phyloP scores from a whole-genome alignment of 768 basidiomycete species.

The Podaxis sp. region DNA sequence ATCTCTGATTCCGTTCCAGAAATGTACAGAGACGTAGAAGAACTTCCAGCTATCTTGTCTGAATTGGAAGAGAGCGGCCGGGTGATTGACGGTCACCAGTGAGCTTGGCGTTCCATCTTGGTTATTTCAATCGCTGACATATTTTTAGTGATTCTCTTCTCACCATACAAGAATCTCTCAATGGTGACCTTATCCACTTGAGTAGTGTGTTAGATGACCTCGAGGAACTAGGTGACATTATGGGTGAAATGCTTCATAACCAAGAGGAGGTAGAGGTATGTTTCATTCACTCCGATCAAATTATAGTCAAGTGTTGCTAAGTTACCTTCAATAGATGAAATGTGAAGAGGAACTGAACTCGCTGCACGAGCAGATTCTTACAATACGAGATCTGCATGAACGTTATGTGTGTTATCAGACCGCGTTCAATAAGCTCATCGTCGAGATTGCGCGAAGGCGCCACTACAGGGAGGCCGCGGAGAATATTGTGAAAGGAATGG shows the following conservation, averaged over 20 bases:
- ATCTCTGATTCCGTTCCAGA: constrained; percentile 36
- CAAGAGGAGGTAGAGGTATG: constrained; percentile 70
- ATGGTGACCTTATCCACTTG: constrained; percentile 50
- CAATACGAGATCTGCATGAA: constrained; percentile 62
- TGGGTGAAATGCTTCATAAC: constrained; percentile 71
- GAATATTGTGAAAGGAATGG: constrained; percentile 64
- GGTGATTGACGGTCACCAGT: constrained; percentile 60
- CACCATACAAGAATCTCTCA: constrained; percentile 38
- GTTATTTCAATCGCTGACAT: background rate
- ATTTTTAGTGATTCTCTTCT: constrained; percentile 48
- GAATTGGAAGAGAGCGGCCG: constrained; percentile 63
- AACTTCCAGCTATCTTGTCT: constrained; percentile 69
- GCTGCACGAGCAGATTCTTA: constrained; percentile 59
- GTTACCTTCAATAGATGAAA: constrained; percentile 36
- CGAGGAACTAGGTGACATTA: constrained; percentile 76
- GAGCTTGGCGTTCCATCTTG: constrained; percentile 23
- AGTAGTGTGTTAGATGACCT: constrained; percentile 56
- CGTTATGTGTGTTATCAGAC: constrained; percentile 68
- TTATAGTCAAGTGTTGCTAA: background rate
- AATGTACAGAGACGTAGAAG: constrained; percentile 80
- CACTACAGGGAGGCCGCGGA: constrained; percentile 67
- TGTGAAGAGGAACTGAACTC: constrained; percentile 51
- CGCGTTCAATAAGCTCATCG: constrained; percentile 69
- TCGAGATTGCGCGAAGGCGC: constrained; percentile 69
- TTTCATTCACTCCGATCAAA: background rate